Evolutionary conservation across 116 monocot species (phyloP), one percentile per base, ranked within the genome.

Genomic region (Papilionanthe hybrid): DNA sequence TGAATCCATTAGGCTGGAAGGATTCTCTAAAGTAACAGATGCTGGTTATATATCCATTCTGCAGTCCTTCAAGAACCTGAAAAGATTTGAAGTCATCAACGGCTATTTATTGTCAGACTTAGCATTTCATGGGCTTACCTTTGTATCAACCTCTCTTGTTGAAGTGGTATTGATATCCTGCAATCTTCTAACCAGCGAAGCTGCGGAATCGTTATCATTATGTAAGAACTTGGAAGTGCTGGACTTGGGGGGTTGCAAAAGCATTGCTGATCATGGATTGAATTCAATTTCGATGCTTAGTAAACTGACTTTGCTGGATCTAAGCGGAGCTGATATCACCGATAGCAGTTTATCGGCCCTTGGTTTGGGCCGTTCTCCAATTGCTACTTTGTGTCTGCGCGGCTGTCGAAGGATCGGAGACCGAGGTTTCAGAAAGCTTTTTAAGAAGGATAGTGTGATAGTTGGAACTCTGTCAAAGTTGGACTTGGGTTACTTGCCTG

Each of bases 1-100:
- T 32, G 85, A 92, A 85, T 86, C 86, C 10, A 66, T 96, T 45
- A 90, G 88, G 84, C 83, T 94, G 72, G 85, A 81, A 77, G 89
- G 96, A n/a, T 96, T 96, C 75, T 89, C 92, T 28, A 94, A 79
- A 83, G 92, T 96, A 73, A 94, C 91, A 13, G 94, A 96, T 96
- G 94, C 94, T 42, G 96, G 94, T 11, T 96, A 86, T 75, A 82
- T 68, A 42, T 87, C 87, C 25, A 68, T 96, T 82, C 80, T 94
- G 41, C 85, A 92, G 58, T 92, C 89, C 41, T 92, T 89, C 84
- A 87, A 67, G 50, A 89, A 83, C 8, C 78, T 94, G 84, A 91
- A 83, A 69, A 86, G 68, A 50, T 76, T 94, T 79, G 92, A 97
- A 81, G 81, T 97, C 57, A 79, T 84, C 15, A 87, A 88, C 85